Evolutionary conservation across 176 grass and related monocot species (phyloP), one percentile per base, ranked within the genome.

Genomic region (Musa itinerans): DNA sequence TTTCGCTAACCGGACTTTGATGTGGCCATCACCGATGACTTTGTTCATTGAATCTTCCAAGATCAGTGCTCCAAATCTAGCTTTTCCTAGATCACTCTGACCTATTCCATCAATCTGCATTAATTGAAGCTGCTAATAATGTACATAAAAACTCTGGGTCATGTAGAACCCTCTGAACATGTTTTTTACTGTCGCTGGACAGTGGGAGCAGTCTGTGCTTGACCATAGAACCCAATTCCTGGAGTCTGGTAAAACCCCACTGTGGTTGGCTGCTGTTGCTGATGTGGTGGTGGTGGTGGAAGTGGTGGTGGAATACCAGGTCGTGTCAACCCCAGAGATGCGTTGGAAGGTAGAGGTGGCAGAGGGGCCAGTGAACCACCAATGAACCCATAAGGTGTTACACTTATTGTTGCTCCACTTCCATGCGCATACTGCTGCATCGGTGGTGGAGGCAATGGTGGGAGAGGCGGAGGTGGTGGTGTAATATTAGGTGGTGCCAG

Each of bases 281-380:
- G 90, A 63, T 91, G 92, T 91, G 92, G 92, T 54, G 80, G 84
- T 76, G 24, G 92, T 91, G 92, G 92, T 54, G 80, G 84, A 24
- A 24, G 24, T 76, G 78, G 88, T 0, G 75, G 82, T 48, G 86
- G 78, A 8, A 76, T 73, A 77, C 84, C 85, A 72, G 74, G 82
- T 71, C 80, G 78, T 14, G 74, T 51, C 64, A 87, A 85, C 53
- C 84, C 90, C 63, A 74, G 0, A 0, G 79, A 77, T 63, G 81
- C 22, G 68, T 69, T 83, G 58, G 83, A 85, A 11, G 87, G 2
- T 70, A 92, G 68, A 63, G 79, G 89, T 52, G 88, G 85, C 0
- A 81, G 93, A 73, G 81, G 89, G 1, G 86, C 84, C 52, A 91
- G 74, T 71, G 90, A 72, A 56, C 82, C 73, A 5, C 76, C 63